phyloP scores from a whole-genome alignment of 495 filamentous ascomycete genomes.

The Penicillium lagena region DNA sequence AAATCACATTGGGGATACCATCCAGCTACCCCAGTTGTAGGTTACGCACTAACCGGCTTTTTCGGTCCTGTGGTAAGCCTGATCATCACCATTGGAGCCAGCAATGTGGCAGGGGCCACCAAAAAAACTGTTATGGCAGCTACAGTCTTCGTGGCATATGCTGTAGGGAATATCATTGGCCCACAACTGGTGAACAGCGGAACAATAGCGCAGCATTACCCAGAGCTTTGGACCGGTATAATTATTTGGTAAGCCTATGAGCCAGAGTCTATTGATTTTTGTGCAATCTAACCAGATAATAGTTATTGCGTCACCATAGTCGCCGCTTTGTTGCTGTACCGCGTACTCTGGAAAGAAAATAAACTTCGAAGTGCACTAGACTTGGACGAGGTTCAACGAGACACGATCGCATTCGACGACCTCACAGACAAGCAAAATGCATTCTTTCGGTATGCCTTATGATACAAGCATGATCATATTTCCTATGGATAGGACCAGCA shows the following conservation, averaged over 20 bases:
- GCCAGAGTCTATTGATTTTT: neutral
- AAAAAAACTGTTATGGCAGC: constrained; percentile 72
- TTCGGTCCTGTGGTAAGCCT: constrained; percentile 62
- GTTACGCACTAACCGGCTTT: constrained; percentile 65
- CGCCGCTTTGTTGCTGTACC: constrained; percentile 47
- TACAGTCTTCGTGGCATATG: constrained; percentile 68
- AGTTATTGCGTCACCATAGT: constrained; percentile 66
- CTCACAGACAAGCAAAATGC: constrained; percentile 72
- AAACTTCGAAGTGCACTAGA: constrained; percentile 34
- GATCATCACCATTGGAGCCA: constrained; percentile 60
- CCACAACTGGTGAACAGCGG: constrained; percentile 61
- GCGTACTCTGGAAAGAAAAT: constrained; percentile 53
- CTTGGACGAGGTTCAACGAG: constrained; percentile 54
- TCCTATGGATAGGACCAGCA: neutral
- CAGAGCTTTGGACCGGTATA: constrained; percentile 61
- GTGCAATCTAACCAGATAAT: constrained; percentile 2
- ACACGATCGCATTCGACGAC: constrained; percentile 62
- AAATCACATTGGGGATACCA: constrained; percentile 58
- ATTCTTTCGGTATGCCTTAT: constrained; percentile 69
- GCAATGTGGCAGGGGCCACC: constrained; percentile 69
- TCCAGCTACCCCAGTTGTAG: constrained; percentile 56
- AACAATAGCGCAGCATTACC: constrained; percentile 59
- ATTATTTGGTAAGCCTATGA: constrained; percentile 56
- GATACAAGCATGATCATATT: no score
- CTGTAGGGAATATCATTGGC: constrained; percentile 66